phyloP scores from a whole-genome alignment of 768 basidiomycete species.

The Boletus pseudo-olivaceus region DNA sequence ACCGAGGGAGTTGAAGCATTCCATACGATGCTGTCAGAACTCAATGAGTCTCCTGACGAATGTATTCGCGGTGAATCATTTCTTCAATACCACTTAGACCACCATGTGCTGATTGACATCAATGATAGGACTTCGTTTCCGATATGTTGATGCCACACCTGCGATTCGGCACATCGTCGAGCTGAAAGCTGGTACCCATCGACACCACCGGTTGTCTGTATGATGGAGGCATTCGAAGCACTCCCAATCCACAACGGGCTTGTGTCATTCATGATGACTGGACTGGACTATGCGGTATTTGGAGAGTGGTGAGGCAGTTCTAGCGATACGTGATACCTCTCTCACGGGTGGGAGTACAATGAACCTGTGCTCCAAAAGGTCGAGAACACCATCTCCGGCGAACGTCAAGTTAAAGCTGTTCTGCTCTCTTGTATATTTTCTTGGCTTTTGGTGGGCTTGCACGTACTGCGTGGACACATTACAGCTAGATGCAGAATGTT shows the following conservation, averaged over 20 bases:
- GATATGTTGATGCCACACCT: neutral
- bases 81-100: neutral
- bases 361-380: neutral
- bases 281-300: neutral
- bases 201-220: neutral
- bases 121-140: neutral
- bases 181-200: neutral
- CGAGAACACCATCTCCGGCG: no score
- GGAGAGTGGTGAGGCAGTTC: neutral
- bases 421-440: no score
- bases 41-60: neutral
- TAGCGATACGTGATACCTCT: conserved; percentile 4
- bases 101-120: neutral
- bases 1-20: neutral
- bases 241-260: neutral
- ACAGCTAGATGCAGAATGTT: no score
- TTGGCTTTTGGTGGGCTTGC: no score
- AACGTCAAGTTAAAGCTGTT: no score
- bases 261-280: neutral
- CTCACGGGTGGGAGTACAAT: neutral
- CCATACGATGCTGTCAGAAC: neutral
- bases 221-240: neutral
- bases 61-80: neutral
- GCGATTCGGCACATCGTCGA: neutral
- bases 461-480: no score